phyloP scores from a whole-genome alignment of 2,329 filamentous ascomycete species.

The Colletotrichum zoysiae region DNA sequence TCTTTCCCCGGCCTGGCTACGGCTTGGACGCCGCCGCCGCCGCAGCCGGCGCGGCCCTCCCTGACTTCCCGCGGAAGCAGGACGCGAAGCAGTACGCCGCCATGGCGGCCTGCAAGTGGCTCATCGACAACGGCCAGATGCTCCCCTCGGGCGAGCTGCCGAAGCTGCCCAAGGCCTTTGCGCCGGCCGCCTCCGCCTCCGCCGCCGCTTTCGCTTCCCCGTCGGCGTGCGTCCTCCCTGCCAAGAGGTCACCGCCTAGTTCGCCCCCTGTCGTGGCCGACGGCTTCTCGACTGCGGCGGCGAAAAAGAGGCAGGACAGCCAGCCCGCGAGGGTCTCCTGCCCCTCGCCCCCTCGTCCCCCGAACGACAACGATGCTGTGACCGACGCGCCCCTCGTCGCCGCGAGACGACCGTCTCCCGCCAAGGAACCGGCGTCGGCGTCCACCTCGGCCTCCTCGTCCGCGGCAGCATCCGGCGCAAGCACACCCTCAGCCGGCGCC shows the following conservation, averaged over 20 bases:
- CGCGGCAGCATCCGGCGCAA: constrained; percentile 5
- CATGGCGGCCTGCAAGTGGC: constrained; percentile 59
- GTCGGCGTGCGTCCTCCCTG: neutral
- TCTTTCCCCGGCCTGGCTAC: constrained; percentile 32
- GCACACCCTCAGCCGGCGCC: constrained; percentile 4
- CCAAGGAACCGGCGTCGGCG: constrained; percentile 28
- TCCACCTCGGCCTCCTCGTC: neutral
- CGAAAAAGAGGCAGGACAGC: constrained; percentile 8
- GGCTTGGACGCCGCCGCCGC: constrained; percentile 47
- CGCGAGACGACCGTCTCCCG: neutral
- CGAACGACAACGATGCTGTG: neutral
- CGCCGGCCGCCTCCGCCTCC: neutral
- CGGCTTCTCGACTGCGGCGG: neutral
- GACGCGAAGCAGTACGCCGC: constrained; percentile 67
- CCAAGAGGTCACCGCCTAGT: constrained; percentile 1
- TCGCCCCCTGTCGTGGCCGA: neutral
- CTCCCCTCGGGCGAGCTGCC: constrained; percentile 43
- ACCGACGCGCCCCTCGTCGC: neutral
- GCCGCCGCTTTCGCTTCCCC: neutral
- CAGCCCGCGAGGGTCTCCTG: neutral
- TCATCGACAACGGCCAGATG: constrained; percentile 50
- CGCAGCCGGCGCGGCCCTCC: constrained; percentile 31
- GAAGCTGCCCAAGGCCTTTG: constrained; percentile 40
- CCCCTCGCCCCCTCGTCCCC: neutral
- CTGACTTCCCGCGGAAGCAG: constrained; percentile 44